These are phyloP conservation scores for Dovyalis caffra DNA, from an alignment of 345 rosid species.

Conservation along the genomic window DNA sequence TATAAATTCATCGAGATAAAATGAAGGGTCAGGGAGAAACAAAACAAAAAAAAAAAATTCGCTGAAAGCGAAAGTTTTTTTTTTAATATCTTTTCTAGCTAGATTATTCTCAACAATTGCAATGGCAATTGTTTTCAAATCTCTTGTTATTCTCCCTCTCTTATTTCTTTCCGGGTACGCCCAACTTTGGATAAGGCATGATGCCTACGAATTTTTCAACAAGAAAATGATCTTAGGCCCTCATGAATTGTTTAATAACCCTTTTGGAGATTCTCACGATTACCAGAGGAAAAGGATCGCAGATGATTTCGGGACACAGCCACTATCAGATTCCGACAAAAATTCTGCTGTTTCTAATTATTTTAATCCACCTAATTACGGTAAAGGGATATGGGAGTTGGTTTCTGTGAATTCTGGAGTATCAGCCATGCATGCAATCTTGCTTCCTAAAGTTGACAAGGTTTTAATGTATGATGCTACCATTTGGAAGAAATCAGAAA, in stretches of 20 bases:
- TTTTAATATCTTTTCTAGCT: not conserved
- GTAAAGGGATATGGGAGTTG: slow-evolving; percentile 60
- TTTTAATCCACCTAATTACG: not conserved
- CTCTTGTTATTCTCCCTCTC: slow-evolving; percentile 20
- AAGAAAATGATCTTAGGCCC: slow-evolving; percentile 13
- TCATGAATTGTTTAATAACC: slow-evolving; percentile 27
- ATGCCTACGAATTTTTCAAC: not conserved
- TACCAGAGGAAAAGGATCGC: not conserved
- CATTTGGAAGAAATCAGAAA: slow-evolving; percentile 50
- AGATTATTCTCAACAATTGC: not conserved
- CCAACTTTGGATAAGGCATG: not conserved
- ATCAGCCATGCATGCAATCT: slow-evolving; percentile 75
- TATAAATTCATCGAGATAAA: not conserved
- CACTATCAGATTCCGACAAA: not conserved
- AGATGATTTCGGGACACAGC: slow-evolving; percentile 17
- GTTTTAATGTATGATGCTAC: slow-evolving; percentile 77
- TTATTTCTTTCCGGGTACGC: slow-evolving; percentile 20
- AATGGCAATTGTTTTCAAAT: slow-evolving; percentile 1
- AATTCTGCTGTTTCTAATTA: not conserved
- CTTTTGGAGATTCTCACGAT: slow-evolving; percentile 25
- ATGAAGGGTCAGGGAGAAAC: not conserved
- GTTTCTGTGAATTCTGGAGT: slow-evolving; percentile 61
- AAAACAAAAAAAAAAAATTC: slow-evolving; percentile 7
- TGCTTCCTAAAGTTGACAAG: slow-evolving; percentile 59
- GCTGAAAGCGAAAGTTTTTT: not conserved